A percentile compares a stretch with the other conserved stretches of the same genome.
phyloP scores from a whole-genome alignment of 192 early-diverging fungal genomes.

The Dissophora globulifera region DNA sequence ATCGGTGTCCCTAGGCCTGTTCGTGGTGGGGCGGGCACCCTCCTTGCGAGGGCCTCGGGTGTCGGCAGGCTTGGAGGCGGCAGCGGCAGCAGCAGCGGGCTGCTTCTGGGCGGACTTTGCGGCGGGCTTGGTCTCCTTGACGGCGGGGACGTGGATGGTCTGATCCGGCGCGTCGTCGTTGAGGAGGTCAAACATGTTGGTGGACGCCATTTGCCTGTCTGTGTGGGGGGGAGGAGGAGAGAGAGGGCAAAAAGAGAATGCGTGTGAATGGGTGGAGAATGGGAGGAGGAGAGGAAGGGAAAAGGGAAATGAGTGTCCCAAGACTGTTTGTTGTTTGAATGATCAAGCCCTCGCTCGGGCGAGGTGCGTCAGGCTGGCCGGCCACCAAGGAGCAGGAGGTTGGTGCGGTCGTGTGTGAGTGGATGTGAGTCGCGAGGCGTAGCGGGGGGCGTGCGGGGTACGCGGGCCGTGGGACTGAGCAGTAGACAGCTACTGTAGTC shows the following conservation, averaged over 20 bases:
- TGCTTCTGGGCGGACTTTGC: conserved; percentile 49
- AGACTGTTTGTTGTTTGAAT: conserved; percentile 27
- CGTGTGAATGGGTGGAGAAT: neutral
- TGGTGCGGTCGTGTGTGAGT: neutral
- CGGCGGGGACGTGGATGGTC: conserved; percentile 51
- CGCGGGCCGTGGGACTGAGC: no score
- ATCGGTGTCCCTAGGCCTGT: conserved; percentile 36
- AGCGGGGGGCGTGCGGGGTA: no score
- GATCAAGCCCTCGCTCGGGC: neutral
- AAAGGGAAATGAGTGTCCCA: neutral
- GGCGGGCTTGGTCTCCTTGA: conserved; percentile 47
- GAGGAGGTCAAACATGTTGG: conserved; percentile 77
- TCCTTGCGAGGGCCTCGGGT: conserved; percentile 46
- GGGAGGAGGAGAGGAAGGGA: neutral
- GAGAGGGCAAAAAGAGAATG: conserved; percentile 1
- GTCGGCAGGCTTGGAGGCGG: conserved; percentile 15
- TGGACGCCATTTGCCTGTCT: conserved; percentile 52
- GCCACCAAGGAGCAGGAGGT: no score
- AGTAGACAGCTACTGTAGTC: no score
- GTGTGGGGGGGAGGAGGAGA: conserved; percentile 1
- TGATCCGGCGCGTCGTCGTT: conserved; percentile 67
- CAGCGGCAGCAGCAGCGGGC: conserved; percentile 13
- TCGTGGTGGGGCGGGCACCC: conserved; percentile 37
- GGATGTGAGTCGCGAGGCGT: neutral
- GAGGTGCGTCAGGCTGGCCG: no score